Base-by-base conservation (phyloP, 164 flowering plant genomes). In the Malania oleifera region DNA sequence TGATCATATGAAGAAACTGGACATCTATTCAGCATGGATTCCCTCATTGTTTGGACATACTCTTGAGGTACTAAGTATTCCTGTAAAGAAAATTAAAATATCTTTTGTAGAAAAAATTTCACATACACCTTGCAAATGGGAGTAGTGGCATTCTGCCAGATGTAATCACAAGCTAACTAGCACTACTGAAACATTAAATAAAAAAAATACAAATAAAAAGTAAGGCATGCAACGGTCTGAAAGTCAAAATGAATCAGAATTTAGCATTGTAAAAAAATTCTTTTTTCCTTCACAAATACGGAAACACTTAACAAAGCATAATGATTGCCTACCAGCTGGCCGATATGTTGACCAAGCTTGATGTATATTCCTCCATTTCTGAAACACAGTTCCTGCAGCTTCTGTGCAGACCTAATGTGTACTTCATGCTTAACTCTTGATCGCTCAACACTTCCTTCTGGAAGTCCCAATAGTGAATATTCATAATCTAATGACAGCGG, bases 321-420 rank as follows among this genome's bases (percentile, higher is more conserved):
- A 9, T 1, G 28, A 67, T 37, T 49, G 57, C 80, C 70, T 83
- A 93, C 99, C 92, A 93, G 67, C 70, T 93, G 99, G 60, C 95
- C 74, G 59, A 93, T 60, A 67, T 93, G 97, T 60, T 93, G 99
- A 44, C 99, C 99, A 60, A 93, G 89, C 75, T 93, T 93, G 58
- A 93, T 93, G 65, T 93, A 93, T 38, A 93, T 83, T 63, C 99
- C 99, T 56, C 99, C 99, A 79, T 93, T 93, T 70, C 54, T 84
- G 63, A 90, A 93, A 69, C 96, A 93, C 40, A 93, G 61, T 31
- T 93, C 97, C 59, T 75, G 85, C 70, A 93, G 91, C 64, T 74
- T 88, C 37, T 20, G 77, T 4, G 99, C 97, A 58, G 82, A 76
- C 57, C 99, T 77, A 13, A 75, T 63, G 67, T 93, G 97, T 70